phyloP scores from a whole-genome alignment of 2,329 filamentous ascomycete genomes.

The Trichoderma polysporum region DNA sequence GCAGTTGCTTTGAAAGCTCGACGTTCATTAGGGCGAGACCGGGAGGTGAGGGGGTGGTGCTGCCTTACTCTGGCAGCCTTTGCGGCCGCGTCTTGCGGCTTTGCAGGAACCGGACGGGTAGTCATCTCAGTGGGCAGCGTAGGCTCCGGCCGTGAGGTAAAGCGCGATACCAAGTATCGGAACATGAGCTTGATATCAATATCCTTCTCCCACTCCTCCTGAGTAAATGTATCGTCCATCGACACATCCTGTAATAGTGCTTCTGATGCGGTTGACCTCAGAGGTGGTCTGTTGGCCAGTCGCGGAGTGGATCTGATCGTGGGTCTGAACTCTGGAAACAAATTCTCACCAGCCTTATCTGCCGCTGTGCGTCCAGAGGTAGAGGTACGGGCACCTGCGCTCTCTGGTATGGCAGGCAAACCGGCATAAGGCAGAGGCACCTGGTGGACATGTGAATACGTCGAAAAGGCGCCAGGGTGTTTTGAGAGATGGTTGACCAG shows the following conservation, averaged over 20 bases:
- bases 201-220: slow-evolving; percentile 92
- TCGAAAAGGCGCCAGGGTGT: slow-evolving; percentile 85
- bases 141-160: slow-evolving; percentile 52
- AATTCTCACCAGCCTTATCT: slow-evolving; percentile 26
- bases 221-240: slow-evolving; percentile 46
- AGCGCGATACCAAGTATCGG: slow-evolving; percentile 76
- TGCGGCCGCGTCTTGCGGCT: slow-evolving; percentile 65
- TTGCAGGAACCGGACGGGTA: slow-evolving; percentile 39
- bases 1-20: slow-evolving; percentile 56
- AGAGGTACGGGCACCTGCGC: slow-evolving; percentile 35
- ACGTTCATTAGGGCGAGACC: slow-evolving; percentile 50
- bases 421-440: slow-evolving; percentile 74
- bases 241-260: slow-evolving; percentile 29
- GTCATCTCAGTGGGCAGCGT: not conserved
- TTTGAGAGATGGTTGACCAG: slow-evolving; percentile 76
- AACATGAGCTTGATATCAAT: slow-evolving; percentile 91
- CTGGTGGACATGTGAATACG: slow-evolving; percentile 67
- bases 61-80: slow-evolving; percentile 82
- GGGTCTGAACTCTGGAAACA: slow-evolving; percentile 47
- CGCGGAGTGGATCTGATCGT: slow-evolving; percentile 42
- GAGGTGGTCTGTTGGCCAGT: slow-evolving; percentile 39
- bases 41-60: slow-evolving; percentile 80
- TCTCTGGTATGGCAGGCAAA: slow-evolving; percentile 63
- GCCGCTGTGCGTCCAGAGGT: slow-evolving; percentile 30
- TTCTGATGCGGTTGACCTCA: slow-evolving; percentile 26